Evolutionary conservation across 805 yeast species (phyloP).

Genomic region (Naumovozyma dairenensis): DNA sequence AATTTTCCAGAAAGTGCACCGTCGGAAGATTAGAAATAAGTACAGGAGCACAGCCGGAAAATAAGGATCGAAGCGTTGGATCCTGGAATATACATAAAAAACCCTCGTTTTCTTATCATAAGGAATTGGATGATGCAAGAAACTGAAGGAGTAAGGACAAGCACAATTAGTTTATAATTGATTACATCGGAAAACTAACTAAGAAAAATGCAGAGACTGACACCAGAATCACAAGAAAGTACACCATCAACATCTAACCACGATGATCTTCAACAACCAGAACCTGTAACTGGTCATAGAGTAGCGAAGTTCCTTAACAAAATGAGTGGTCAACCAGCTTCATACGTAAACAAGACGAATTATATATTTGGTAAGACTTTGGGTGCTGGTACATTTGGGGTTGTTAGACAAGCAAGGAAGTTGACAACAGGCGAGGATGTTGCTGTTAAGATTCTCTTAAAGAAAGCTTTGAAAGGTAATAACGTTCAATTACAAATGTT

Average conservation of each 20-base stretch:
- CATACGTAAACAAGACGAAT: conserved; percentile 53
- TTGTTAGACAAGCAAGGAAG: conserved; percentile 67
- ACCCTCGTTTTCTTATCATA: too few relatives aligned
- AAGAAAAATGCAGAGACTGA: too few relatives aligned
- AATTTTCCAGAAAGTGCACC: too few relatives aligned
- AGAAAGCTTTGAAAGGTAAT: conserved; percentile 73
- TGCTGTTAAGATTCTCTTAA: conserved; percentile 81
- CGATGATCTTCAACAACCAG: conserved; percentile 8
- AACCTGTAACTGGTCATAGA: conserved; percentile 26
- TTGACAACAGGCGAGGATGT: conserved; percentile 53
- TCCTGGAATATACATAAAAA: too few relatives aligned
- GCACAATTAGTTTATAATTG: too few relatives aligned
- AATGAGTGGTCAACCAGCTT: conserved; percentile 62
- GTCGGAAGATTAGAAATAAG: too few relatives aligned
- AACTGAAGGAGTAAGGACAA: too few relatives aligned
- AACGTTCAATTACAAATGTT: conserved; percentile 51
- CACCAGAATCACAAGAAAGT: too few relatives aligned
- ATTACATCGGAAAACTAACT: too few relatives aligned
- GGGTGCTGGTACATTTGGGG: conserved; percentile 94
- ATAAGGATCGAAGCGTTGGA: too few relatives aligned
- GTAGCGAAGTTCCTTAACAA: conserved; percentile 38
- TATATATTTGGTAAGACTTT: conserved; percentile 75
- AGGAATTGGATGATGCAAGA: too few relatives aligned
- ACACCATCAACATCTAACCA: conserved; percentile 1
- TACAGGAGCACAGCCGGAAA: too few relatives aligned